Base-by-base conservation (phyloP, 768 basidiomycete species). In the Naganishia antarctica region DNA sequence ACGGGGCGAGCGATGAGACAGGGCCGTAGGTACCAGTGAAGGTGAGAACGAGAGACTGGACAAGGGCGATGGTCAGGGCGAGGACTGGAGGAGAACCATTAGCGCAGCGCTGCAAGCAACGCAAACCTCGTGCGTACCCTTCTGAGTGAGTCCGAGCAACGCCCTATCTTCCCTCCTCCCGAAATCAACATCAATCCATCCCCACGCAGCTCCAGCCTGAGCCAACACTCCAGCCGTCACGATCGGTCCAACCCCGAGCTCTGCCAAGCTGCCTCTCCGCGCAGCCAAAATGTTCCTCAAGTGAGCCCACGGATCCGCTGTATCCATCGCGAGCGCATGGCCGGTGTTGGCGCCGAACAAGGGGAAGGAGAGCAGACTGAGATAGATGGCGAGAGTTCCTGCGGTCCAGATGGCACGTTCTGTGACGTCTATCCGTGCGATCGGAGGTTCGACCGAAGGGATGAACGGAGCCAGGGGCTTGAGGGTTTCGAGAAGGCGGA, bases 391-490 rank as follows among this genome's bases (percentile, higher is more conserved):
- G 53, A 57, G 53, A 16, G 53, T 57, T n/a, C 18, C 53, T 1
- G 53, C 53, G 31, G 53, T 57, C 53, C 53, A 57, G 53, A 57
- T 57, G 1, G 53, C 53, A 9, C 53, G 53, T 26, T 57, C 53
- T 23, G 53, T 57, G 23, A 57, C 34, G 37, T 57, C 53, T 4
- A 57, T 21, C 7, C 34, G 32, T 4, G 34, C 51, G 32, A 29
- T 34, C n/a, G 23, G 53, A 7, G 53, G 21, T 26, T 57, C 53
- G 21, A 57, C 53, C 32, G 32, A 37, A 21, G 53, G 53, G 21
- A 57, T 25, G 53, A 57, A 26, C 34, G 53, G 34, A 9, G 37
- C 31, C n/a, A 57, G 31, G 21, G 53, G 53, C 16, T 40, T 57
- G 28, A 57, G 21, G 4, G 53, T 40, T 34, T 57, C 53, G 37